phyloP scores from a whole-genome alignment of 257 asterid genomes.

The Solanum phureja region DNA sequence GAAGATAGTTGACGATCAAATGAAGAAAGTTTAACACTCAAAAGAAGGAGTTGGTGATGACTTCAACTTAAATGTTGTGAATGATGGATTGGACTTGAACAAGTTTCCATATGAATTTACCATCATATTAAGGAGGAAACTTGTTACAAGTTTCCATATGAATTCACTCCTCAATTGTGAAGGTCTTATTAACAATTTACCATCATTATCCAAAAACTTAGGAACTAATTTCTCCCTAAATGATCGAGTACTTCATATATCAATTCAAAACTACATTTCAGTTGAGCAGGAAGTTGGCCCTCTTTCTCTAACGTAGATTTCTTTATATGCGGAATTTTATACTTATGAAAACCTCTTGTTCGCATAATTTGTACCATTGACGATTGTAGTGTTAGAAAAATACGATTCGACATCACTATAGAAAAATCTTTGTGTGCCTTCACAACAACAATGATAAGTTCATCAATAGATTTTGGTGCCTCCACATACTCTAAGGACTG shows the following conservation, averaged over 20 bases:
- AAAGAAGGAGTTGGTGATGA: neutral
- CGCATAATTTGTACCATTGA: neutral
- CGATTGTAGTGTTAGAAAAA: neutral
- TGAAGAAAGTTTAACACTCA: too few species aligned
- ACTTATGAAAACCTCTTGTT: neutral
- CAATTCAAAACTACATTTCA: neutral
- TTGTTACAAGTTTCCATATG: neutral
- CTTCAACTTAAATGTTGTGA: neutral
- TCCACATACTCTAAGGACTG: neutral
- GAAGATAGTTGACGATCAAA: too few species aligned
- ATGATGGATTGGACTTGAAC: neutral
- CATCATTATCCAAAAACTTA: neutral
- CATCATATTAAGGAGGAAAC: neutral
- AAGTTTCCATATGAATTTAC: neutral
- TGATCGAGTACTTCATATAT: neutral
- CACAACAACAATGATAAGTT: neutral
- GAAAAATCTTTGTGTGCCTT: neutral
- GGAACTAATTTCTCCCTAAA: neutral
- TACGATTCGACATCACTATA: neutral
- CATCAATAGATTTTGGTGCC: neutral
- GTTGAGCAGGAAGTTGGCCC: neutral
- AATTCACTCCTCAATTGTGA: neutral
- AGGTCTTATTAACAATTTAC: neutral
- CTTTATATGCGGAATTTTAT: neutral
- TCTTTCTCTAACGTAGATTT: neutral